Base-by-base conservation (phyloP, 768 basidiomycete species). In the Boletales sp. region DNA sequence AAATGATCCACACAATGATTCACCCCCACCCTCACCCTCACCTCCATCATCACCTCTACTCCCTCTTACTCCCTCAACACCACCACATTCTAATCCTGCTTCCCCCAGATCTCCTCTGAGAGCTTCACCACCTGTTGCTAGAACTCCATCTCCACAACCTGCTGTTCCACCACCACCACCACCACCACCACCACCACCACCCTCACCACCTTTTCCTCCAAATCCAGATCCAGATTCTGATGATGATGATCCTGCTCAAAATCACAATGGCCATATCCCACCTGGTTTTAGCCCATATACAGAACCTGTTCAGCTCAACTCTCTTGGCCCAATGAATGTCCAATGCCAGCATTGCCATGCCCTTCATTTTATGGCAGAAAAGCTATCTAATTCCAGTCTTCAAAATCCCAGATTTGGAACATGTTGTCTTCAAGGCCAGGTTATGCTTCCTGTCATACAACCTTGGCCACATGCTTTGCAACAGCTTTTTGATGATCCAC, bases 371-470 rank as follows among this genome's bases (percentile, higher is more conserved):
- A 21, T 37, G 1, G 28, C 15, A 2, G 59, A 63, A 38, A 61
- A 53, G 32, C 49, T 59, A 0, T 14, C 35, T 0, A 43, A 32
- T 0, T 55, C 55, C 5, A 14, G 8, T 1, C 0, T 41, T 56
- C 8, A 0, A 1, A 35, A 46, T 31, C 39, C 36, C 36, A 0
- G 0, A 15, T 72, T 72, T 61, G 64, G 63, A 0, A 57, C 46
- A 2, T 70, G 69, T 30, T 72, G 69, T 49, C 30, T 64, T 5
- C 28, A 61, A 7, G 67, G 67, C 2, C 54, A 63, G 36, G 57
- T 72, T 14, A 1, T 21, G 4, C 57, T 72, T 5, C 54, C 57
- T 5, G 13, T 21, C 0, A 34, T 72, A 1, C 56, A 48, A 15
- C 21, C 50, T 0, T 64, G 53, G 44, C 68, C 68, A 2, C 38